A percentile compares a stretch with the other conserved stretches of the same genome.
These are phyloP conservation scores for Pichia sorboxylosa DNA, from an alignment of 1,139 yeast genomes.

Conservation along the genomic window DNA sequence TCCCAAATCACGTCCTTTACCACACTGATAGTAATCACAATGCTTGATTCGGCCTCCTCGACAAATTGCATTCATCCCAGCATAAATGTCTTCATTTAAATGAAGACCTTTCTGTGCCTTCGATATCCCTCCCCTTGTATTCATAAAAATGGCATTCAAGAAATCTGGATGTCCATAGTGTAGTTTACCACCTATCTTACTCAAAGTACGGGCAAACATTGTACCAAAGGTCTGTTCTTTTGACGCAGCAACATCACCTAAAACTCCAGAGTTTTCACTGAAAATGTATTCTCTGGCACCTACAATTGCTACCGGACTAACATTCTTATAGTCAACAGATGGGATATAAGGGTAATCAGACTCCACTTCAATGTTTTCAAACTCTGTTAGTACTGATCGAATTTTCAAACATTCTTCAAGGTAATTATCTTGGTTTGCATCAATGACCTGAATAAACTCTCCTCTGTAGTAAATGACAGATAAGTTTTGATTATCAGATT, in stretches of 20 bases:
- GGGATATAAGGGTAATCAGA: slow-evolving; percentile 33
- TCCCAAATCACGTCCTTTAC: slow-evolving; percentile 84
- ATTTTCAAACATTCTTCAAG: slow-evolving; percentile 77
- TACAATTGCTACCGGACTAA: slow-evolving; percentile 63
- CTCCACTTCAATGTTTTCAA: slow-evolving; percentile 45
- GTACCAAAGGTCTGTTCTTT: slow-evolving; percentile 92
- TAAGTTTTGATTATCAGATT: slow-evolving; percentile 77
- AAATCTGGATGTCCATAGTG: slow-evolving; percentile 94
- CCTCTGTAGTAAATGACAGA: slow-evolving; percentile 73
- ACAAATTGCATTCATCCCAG: slow-evolving; percentile 74
- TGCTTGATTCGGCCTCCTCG: slow-evolving; percentile 84
- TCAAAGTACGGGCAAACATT: slow-evolving; percentile 72
- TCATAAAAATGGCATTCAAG: slow-evolving; percentile 73
- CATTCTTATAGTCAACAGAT: slow-evolving; percentile 27
- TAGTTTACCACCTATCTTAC: slow-evolving; percentile 76
- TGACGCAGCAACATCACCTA: slow-evolving; percentile 90
- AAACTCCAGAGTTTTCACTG: slow-evolving; percentile 73
- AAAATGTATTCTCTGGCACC: slow-evolving; percentile 87
- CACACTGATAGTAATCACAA: slow-evolving; percentile 82
- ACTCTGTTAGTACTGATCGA: slow-evolving; percentile 65
- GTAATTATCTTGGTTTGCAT: slow-evolving; percentile 83
- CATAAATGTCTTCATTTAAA: slow-evolving; percentile 81
- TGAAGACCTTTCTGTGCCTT: slow-evolving; percentile 83
- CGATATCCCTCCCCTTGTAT: slow-evolving; percentile 82
- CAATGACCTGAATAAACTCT: slow-evolving; percentile 77